A percentile compares a stretch with the other conserved stretches of the same genome.
phyloP scores from a whole-genome alignment of 305 asterid genomes.

The Fraxinus velutina region DNA sequence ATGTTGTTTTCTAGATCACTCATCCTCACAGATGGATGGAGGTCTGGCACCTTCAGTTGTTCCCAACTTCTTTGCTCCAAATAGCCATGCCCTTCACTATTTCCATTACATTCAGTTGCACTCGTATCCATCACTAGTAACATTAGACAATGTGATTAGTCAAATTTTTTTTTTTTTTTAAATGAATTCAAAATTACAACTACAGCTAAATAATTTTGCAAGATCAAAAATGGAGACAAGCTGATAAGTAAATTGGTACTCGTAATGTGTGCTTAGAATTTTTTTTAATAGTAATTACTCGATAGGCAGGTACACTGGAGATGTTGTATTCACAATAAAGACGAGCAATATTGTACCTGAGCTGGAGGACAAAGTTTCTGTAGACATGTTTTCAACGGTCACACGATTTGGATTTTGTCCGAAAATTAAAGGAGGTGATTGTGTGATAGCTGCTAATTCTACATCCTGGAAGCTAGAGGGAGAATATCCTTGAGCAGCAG shows the following conservation, averaged over 20 bases:
- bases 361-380: constrained; percentile 52
- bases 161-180: not conserved
- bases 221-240: not conserved
- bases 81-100: constrained; percentile 20
- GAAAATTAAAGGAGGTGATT: constrained; percentile 36
- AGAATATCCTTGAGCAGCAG: constrained; percentile 37
- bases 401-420: constrained; percentile 29
- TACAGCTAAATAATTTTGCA: not conserved
- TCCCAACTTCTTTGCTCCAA: constrained; percentile 30
- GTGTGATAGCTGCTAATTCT: constrained; percentile 38
- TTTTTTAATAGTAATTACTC: not conserved
- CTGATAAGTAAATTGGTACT: not conserved
- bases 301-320: not conserved
- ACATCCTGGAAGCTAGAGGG: constrained; percentile 38
- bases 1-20: constrained; percentile 63
- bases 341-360: constrained; percentile 43
- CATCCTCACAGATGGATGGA: constrained; percentile 53
- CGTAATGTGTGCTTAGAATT: not conserved
- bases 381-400: constrained; percentile 28
- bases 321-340: not conserved
- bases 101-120: constrained; percentile 40
- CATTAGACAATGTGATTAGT: constrained; percentile 14
- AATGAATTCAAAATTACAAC: not conserved
- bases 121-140: constrained; percentile 44
- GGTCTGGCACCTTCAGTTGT: constrained; percentile 35